Evolutionary conservation across 2,329 filamentous ascomycete genomes (phyloP).

Genomic region (Teratosphaeria destructans): DNA sequence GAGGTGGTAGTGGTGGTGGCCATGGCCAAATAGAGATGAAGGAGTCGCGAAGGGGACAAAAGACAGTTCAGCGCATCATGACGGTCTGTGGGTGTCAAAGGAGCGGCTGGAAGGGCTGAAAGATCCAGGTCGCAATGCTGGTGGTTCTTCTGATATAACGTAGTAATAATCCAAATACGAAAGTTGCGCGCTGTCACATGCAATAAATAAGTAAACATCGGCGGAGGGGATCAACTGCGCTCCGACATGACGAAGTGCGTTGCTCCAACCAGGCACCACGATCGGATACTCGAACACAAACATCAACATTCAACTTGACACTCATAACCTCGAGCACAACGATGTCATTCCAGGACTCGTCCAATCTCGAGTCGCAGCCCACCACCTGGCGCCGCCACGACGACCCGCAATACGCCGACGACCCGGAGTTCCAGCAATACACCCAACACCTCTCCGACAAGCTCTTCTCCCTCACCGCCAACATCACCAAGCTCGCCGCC

Average conservation of each 20-base stretch:
- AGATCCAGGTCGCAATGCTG: background rate
- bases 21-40: background rate
- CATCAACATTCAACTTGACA: conserved; percentile 3
- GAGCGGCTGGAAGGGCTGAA: background rate
- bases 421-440: conserved; percentile 80
- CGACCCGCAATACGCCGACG: conserved; percentile 71
- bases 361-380: conserved; percentile 70
- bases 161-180: background rate
- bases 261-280: background rate
- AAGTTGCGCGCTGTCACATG: conserved; percentile 10
- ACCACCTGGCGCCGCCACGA: conserved; percentile 57
- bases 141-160: background rate
- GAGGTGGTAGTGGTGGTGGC: background rate
- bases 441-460: conserved; percentile 77
- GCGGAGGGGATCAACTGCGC: background rate
- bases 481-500: conserved; percentile 72
- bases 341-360: conserved; percentile 90
- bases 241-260: background rate
- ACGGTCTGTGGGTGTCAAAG: background rate
- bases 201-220: background rate
- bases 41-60: background rate
- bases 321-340: background rate
- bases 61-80: background rate
- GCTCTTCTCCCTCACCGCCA: conserved; percentile 79
- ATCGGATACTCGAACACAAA: background rate